These are phyloP conservation scores for Apophysomyces sp. DNA, from an alignment of 371 early-diverging fungal genomes.

Conservation along the genomic window DNA sequence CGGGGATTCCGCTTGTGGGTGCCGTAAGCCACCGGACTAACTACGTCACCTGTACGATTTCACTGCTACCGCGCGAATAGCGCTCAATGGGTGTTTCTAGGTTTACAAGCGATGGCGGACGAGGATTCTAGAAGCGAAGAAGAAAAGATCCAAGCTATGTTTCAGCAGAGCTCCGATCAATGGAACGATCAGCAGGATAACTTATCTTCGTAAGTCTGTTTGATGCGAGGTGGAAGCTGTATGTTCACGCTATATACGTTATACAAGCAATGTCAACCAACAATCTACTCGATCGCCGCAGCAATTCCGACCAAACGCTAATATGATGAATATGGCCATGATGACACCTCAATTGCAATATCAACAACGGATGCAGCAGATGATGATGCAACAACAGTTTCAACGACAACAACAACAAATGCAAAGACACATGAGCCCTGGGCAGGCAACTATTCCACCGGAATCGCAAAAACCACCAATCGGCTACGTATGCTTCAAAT, in stretches of 20 bases:
- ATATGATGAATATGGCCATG: slow-evolving; percentile 38
- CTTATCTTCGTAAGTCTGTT: slow-evolving; percentile 12
- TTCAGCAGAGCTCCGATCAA: slow-evolving; percentile 25
- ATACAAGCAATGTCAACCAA: slow-evolving; percentile 2
- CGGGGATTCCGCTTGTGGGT: no score
- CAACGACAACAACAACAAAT: slow-evolving; percentile 38
- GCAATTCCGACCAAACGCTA: slow-evolving; percentile 24
- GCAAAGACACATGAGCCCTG: slow-evolving; percentile 26
- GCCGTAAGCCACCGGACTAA: no score
- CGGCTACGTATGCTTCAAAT: slow-evolving; percentile 53
- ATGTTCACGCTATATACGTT: neutral
- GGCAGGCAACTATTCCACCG: slow-evolving; percentile 38
- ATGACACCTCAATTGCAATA: slow-evolving; percentile 37
- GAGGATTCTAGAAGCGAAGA: slow-evolving; percentile 27
- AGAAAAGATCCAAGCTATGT: slow-evolving; percentile 32
- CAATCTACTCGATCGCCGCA: slow-evolving; percentile 18
- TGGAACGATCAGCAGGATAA: slow-evolving; percentile 30
- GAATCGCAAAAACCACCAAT: slow-evolving; percentile 48
- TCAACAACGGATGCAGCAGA: slow-evolving; percentile 37
- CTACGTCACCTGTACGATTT: no score
- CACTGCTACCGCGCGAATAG: no score
- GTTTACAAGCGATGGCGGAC: slow-evolving; percentile 19
- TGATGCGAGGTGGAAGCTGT: neutral
- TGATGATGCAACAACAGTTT: slow-evolving; percentile 39
- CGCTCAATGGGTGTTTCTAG: neutral